Percentiles rank a stretch among this genome's conserved stretches.
phyloP scores from a whole-genome alignment of 176 grass and related monocot species.

The Urochloa ruziziensis region DNA sequence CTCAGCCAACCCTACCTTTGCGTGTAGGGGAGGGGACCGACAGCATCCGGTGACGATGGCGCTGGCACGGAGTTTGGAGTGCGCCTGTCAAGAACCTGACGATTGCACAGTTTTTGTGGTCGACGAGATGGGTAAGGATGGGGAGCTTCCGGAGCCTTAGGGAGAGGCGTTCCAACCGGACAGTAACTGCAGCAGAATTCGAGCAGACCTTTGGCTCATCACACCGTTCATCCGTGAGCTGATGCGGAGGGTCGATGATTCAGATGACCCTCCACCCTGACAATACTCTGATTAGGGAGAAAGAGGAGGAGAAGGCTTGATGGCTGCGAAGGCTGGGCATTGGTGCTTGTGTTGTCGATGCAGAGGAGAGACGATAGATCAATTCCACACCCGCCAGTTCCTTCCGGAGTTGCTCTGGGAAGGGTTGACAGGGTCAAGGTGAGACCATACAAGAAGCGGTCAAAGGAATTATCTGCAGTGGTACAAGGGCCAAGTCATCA shows the following conservation, averaged over 20 bases:
- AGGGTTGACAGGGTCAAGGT: conserved; percentile 57
- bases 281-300: conserved; percentile 26
- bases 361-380: conserved; percentile 32
- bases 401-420: conserved; percentile 23
- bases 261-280: conserved; percentile 23
- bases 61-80: conserved; percentile 24
- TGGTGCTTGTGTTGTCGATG: conserved; percentile 37
- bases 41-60: not conserved
- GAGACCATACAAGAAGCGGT: conserved; percentile 58
- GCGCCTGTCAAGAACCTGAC: conserved; percentile 78
- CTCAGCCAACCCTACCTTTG: not conserved
- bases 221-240: conserved; percentile 56
- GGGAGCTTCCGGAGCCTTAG: conserved; percentile 56
- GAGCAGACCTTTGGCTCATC: conserved; percentile 60
- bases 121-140: conserved; percentile 64
- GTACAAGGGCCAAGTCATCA: conserved; percentile 79
- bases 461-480: conserved; percentile 74
- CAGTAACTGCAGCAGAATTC: conserved; percentile 55
- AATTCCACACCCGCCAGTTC: conserved; percentile 47
- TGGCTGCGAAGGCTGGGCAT: conserved; percentile 81
- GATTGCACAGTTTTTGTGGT: conserved; percentile 66
- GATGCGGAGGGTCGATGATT: conserved; percentile 65
- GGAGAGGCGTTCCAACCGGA: conserved; percentile 59
- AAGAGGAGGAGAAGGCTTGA: conserved; percentile 28
- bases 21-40: not conserved